phyloP scores from a whole-genome alignment of 129 eudicot species.

The Helianthus tuberosus region DNA sequence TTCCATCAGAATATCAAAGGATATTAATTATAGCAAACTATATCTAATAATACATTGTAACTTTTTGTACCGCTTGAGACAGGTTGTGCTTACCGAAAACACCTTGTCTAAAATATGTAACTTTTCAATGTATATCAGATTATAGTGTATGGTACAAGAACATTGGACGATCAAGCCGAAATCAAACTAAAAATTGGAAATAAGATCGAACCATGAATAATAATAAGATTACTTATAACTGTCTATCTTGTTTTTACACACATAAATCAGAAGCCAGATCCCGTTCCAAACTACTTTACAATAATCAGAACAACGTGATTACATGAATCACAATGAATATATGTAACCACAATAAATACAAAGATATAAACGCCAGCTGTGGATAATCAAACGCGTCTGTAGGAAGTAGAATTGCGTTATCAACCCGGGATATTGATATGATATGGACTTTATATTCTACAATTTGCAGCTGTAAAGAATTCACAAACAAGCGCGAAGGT shows the following conservation, averaged over 20 bases:
- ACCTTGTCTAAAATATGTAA: neutral
- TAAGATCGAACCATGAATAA: neutral
- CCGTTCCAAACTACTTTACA: neutral
- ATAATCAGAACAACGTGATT: neutral
- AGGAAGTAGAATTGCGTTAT: neutral
- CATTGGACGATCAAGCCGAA: neutral
- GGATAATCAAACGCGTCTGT: neutral
- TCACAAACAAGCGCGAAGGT: neutral
- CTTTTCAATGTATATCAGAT: neutral
- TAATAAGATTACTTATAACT: neutral
- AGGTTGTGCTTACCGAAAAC: neutral
- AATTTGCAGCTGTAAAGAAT: slow-evolving; percentile 71
- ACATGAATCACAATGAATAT: slow-evolving; percentile 15
- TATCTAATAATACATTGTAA: too few species aligned
- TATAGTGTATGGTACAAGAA: neutral
- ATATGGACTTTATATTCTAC: slow-evolving; percentile 63
- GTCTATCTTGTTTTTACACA: neutral
- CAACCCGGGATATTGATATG: slow-evolving; percentile 1
- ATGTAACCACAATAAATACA: slow-evolving; percentile 14
- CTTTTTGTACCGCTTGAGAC: too few species aligned
- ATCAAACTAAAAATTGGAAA: neutral
- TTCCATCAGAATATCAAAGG: too few species aligned
- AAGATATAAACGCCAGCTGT: slow-evolving; percentile 3
- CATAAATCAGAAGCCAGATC: neutral
- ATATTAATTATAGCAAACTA: too few species aligned